Evolutionary conservation across 257 asterid species (phyloP).

Genomic region (Nicotiana attenuata): DNA sequence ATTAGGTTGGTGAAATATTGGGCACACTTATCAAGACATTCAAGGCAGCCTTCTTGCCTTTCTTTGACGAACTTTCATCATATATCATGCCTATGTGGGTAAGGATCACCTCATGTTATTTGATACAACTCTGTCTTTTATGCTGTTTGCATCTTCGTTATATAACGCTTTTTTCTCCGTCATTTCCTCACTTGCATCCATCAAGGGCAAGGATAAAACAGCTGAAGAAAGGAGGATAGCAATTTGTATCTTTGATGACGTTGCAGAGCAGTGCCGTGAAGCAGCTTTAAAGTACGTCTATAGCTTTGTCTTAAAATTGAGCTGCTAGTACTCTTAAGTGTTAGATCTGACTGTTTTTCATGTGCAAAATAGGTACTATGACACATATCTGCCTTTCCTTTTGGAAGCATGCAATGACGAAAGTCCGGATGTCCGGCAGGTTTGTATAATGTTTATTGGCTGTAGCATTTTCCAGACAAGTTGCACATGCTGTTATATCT

Average conservation of each 20-base stretch:
- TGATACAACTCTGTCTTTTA: not conserved
- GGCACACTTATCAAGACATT: constrained; percentile 93
- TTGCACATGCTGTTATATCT: not conserved
- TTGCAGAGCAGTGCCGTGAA: constrained; percentile 95
- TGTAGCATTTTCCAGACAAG: not conserved
- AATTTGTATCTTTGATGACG: constrained; percentile 96
- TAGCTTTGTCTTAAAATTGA: constrained; percentile 7
- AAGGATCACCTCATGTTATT: constrained; percentile 25
- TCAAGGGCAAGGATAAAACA: constrained; percentile 93
- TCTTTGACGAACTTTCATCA: constrained; percentile 88
- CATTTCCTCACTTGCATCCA: not conserved
- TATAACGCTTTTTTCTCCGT: not conserved
- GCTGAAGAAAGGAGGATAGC: constrained; percentile 98
- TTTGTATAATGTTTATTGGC: constrained; percentile 16
- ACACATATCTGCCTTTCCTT: constrained; percentile 85
- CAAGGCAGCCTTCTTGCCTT: constrained; percentile 88
- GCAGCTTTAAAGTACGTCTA: constrained; percentile 63
- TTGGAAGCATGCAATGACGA: constrained; percentile 98
- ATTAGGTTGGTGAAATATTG: constrained; percentile 85
- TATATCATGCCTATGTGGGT: constrained; percentile 99
- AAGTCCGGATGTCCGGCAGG: constrained; percentile 94
- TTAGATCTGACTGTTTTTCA: not conserved
- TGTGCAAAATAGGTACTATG: constrained; percentile 64
- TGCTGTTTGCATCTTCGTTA: not conserved
- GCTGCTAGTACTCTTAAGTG: constrained; percentile 9